Base-by-base conservation (phyloP, 2,329 filamentous ascomycete species). In the Penicillium freii region DNA sequence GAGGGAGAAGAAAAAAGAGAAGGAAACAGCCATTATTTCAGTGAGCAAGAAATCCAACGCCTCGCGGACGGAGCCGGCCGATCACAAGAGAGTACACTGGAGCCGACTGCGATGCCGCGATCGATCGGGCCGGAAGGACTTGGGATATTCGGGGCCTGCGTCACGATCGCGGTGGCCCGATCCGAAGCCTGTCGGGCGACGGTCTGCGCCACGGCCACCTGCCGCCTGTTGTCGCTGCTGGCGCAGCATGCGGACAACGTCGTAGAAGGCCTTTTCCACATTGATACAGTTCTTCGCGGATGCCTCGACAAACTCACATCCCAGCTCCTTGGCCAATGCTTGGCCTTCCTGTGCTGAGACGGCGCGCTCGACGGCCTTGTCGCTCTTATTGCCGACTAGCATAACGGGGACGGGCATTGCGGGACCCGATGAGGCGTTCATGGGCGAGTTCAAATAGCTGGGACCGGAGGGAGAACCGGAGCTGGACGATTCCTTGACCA, bases 251-350 rank as follows among this genome's bases (percentile, higher is more conserved):
- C 94, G 83, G 54, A 97, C 94, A 8, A 99, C 94, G 71, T 99
- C 94, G 77, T 96, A 97, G 72, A 99, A 97, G 33, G 92, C 93
- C 81, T 96, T 97, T 76, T 96, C 94, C 53, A 97, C 93, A 70
- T 97, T 97, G 81, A 97, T 92, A 78, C 92, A 96, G 74, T 96
- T 97, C 80, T 97, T 97, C 36, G 93, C 93, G 7, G 92, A 97
- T 2, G 93, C 92, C 76, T 97, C 93, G 67, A 97, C 92, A 69
- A 97, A 97, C 67, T 97, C 92, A 78, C 94, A 97, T 62, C 91
- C 91, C 39, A 99, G 81, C 70, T 97, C 91, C 69, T 92, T 89
- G 54, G 94, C 93, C 39, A 97, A 80, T 51, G 92, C 92, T 65
- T 91, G 90, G 17, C 94, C 94, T 78, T 99, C 94, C 75, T 97